phyloP scores from a whole-genome alignment of 2,329 filamentous ascomycete species.

The Penicillium psychrosexuale region DNA sequence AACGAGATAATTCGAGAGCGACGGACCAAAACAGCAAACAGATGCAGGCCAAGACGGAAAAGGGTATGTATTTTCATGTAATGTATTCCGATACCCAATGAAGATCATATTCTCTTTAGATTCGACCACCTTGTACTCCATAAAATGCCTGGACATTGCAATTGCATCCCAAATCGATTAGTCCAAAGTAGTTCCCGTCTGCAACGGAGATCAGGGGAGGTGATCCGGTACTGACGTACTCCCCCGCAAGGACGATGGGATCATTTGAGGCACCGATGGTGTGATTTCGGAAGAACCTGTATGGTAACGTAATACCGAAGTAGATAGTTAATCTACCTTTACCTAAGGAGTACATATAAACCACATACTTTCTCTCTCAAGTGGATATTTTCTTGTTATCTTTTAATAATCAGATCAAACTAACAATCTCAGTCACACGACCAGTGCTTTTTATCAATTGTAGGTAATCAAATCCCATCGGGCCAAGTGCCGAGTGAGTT shows the following conservation, averaged over 20 bases:
- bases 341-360: not conserved
- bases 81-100: not conserved
- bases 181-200: conserved; percentile 16
- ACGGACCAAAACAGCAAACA: conserved; percentile 1
- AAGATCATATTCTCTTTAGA: not conserved
- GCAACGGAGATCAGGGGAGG: conserved; percentile 27
- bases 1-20: conserved; percentile 2
- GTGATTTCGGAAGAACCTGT: conserved; percentile 18
- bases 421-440: not conserved
- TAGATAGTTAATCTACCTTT: not conserved
- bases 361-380: not conserved
- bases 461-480: not conserved
- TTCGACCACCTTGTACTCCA: not conserved
- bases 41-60: conserved; percentile 4
- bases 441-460: not conserved
- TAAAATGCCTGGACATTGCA: not conserved
- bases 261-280: conserved; percentile 25
- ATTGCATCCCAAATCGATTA: not conserved
- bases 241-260: conserved; percentile 18
- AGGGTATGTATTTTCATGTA: conserved; percentile 1
- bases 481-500: conserved; percentile 7
- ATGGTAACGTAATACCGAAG: conserved; percentile 2
- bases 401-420: not conserved
- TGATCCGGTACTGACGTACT: conserved; percentile 22
- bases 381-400: not conserved